These are phyloP conservation scores for Papiliotrema nemorosa DNA, from an alignment of 1,284 basidiomycete genomes.

Conservation along the genomic window DNA sequence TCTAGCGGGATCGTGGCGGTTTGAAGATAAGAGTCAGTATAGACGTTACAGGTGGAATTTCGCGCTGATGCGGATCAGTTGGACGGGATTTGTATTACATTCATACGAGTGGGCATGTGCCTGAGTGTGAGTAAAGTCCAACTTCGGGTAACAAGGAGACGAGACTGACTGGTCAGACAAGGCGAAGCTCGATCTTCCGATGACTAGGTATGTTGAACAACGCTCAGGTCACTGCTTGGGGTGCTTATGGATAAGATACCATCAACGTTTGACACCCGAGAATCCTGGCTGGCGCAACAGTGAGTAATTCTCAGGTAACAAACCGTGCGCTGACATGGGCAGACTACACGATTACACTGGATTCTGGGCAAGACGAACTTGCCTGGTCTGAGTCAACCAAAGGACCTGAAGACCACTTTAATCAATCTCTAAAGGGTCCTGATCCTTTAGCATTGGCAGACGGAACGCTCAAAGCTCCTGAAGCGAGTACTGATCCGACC, in stretches of 20 bases:
- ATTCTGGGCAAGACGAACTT: not conserved
- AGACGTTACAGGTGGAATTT: not conserved
- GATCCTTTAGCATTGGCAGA: not conserved
- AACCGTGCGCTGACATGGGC: not conserved
- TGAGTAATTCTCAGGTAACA: too few species aligned
- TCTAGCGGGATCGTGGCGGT: conserved; percentile 1
- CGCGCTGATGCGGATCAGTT: not conserved
- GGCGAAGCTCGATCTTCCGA: conserved; percentile 1
- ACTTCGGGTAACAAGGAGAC: too few species aligned
- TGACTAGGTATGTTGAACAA: too few species aligned
- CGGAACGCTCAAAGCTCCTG: not conserved
- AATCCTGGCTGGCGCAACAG: conserved; percentile 2
- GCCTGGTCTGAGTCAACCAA: conserved; percentile 1
- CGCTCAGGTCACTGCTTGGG: too few species aligned
- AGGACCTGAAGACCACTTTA: not conserved
- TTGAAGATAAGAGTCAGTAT: conserved; percentile 4
- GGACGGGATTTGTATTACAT: conserved; percentile 3
- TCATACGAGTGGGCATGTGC: conserved; percentile 1
- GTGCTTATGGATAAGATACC: too few species aligned
- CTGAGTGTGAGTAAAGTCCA: not conserved
- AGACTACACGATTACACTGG: conserved; percentile 1
- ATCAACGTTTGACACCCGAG: not conserved
- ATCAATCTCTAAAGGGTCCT: not conserved
- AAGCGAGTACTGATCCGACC: not conserved
- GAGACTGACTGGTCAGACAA: not conserved